Conservation (phyloP, 2,329 filamentous ascomycete genomes). For the Paecilomyces fulvus region DNA sequence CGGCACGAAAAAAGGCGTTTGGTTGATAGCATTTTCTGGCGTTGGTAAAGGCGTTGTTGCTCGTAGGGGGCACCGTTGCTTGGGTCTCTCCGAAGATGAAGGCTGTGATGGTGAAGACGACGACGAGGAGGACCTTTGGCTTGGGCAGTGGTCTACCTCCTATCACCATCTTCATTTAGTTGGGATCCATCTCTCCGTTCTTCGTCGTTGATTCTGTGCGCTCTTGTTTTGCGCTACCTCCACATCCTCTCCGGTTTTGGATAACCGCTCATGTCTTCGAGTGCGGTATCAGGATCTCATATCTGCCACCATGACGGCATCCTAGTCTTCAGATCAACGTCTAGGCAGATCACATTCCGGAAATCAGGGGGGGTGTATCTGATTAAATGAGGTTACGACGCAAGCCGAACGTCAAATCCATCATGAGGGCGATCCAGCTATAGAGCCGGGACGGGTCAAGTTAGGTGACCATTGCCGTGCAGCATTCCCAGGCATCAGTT, state of each 20-base stretch:
- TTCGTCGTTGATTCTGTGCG: neutral
- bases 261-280: neutral
- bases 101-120: conserved; percentile 54
- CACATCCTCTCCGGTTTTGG: neutral
- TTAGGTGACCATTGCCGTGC: conserved; percentile 49
- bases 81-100: conserved; percentile 44
- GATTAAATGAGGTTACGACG: conserved; percentile 5
- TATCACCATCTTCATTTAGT: conserved; percentile 28
- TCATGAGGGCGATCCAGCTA: conserved; percentile 6
- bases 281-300: neutral
- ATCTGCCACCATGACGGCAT: neutral
- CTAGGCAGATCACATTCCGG: neutral
- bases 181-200: conserved; percentile 15
- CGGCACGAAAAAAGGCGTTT: conserved; percentile 22
- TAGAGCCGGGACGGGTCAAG: conserved; percentile 46
- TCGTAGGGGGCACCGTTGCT: conserved; percentile 18
- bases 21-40: conserved; percentile 34
- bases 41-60: conserved; percentile 31
- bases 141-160: conserved; percentile 57
- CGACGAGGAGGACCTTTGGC: conserved; percentile 54
- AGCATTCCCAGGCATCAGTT: neutral
- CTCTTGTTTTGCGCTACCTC: neutral
- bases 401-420: conserved; percentile 1
- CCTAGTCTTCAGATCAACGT: neutral
- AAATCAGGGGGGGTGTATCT: neutral